Evolutionary conservation across 805 yeast species (phyloP).

Genomic region (Wickerhamiella shivajii): DNA sequence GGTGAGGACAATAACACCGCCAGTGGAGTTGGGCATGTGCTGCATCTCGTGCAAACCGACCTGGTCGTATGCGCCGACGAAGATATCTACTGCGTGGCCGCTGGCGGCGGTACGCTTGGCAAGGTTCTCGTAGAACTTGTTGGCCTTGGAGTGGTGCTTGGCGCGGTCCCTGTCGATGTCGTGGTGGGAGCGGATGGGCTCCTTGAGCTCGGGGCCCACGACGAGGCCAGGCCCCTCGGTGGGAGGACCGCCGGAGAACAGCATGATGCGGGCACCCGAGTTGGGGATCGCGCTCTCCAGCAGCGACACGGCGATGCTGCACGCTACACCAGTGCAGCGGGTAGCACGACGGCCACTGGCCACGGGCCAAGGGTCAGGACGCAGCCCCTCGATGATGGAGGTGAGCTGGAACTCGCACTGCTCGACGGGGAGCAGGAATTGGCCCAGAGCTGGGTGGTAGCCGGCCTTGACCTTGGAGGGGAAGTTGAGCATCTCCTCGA

Average conservation of each 20-base stretch:
- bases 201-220: slow-evolving; percentile 81
- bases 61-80: slow-evolving; percentile 94
- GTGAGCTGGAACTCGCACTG: slow-evolving; percentile 74
- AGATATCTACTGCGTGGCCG: slow-evolving; percentile 75
- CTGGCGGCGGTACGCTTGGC: slow-evolving; percentile 56
- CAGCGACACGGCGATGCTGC: slow-evolving; percentile 67
- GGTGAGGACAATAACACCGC: slow-evolving; percentile 75
- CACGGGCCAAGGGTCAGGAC: slow-evolving; percentile 79
- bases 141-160: slow-evolving; percentile 74
- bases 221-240: slow-evolving; percentile 91
- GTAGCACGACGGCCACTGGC: slow-evolving; percentile 64
- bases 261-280: slow-evolving; percentile 74
- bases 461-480: slow-evolving; percentile 9
- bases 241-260: slow-evolving; percentile 91
- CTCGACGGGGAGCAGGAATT: slow-evolving; percentile 61
- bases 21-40: slow-evolving; percentile 66
- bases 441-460: slow-evolving; percentile 31
- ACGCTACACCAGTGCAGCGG: slow-evolving; percentile 87
- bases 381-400: slow-evolving; percentile 59
- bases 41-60: slow-evolving; percentile 92
- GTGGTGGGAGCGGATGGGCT: slow-evolving; percentile 93
- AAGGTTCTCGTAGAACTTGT: slow-evolving; percentile 60
- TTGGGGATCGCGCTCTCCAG: slow-evolving; percentile 74
- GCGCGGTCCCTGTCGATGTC: slow-evolving; percentile 89
- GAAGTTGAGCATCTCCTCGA: slow-evolving; percentile 49